phyloP scores from a whole-genome alignment of 164 flowering plant species.

The Sedum album region DNA sequence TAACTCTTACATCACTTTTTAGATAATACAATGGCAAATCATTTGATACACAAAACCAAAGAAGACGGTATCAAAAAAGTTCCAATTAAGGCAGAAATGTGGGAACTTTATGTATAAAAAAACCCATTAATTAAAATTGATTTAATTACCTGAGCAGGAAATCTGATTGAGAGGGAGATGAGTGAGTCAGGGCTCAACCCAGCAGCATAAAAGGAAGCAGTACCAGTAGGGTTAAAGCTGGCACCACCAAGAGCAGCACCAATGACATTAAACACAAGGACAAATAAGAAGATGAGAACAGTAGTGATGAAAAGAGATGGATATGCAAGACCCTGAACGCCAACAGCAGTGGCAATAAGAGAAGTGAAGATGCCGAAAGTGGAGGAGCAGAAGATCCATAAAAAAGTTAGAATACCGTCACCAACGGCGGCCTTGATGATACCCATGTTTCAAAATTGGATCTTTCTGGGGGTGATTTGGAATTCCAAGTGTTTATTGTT shows the following conservation, averaged over 20 bases:
- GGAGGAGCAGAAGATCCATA: constrained; percentile 62
- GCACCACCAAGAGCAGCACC: constrained; percentile 64
- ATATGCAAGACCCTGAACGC: constrained; percentile 24
- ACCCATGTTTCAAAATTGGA: constrained; percentile 9
- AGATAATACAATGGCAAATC: not conserved
- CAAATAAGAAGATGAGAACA: constrained; percentile 30
- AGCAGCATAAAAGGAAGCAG: constrained; percentile 63
- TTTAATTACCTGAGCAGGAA: constrained; percentile 93
- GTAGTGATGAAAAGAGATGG: constrained; percentile 32
- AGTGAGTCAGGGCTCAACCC: constrained; percentile 48
- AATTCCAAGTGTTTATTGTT: not conserved
- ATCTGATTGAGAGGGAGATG: constrained; percentile 63
- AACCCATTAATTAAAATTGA: too few species aligned
- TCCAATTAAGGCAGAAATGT: too few species aligned
- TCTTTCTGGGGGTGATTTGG: not conserved
- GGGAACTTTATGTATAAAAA: too few species aligned
- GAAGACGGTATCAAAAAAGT: too few species aligned
- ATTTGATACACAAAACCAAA: not conserved
- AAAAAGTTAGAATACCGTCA: constrained; percentile 48
- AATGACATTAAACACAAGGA: constrained; percentile 40
- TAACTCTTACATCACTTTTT: not conserved
- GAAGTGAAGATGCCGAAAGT: constrained; percentile 36
- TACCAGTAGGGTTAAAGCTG: constrained; percentile 68
- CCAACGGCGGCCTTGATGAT: constrained; percentile 37
- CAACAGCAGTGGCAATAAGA: constrained; percentile 26